Percentiles rank a stretch among this genome's conserved stretches.
Conservation (phyloP, 2,329 filamentous ascomycete species). For the Nannizzia gypsea region DNA sequence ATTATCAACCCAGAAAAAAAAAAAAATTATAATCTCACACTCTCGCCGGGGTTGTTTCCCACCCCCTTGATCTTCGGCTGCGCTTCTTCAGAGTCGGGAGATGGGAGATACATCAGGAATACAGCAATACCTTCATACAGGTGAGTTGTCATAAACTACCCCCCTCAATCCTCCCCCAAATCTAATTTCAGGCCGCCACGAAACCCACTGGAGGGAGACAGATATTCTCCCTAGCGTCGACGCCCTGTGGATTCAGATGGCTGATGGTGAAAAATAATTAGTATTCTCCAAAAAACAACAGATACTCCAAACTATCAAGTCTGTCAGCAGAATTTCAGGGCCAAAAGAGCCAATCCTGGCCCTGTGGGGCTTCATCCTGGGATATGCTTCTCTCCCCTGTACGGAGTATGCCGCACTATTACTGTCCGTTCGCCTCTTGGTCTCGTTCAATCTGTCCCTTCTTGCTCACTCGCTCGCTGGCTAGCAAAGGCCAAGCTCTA, state of each 20-base stretch:
- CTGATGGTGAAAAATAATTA: not conserved
- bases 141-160: conserved; percentile 3
- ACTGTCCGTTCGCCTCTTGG: conserved; percentile 1
- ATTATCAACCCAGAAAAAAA: not conserved
- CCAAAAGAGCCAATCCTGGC: not conserved
- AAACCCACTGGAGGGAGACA: conserved; percentile 4
- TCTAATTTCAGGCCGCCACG: conserved; percentile 4
- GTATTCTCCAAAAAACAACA: not conserved
- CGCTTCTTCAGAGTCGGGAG: not conserved
- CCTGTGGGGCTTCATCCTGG: not conserved
- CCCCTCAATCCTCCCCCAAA: not conserved
- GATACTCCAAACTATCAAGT: not conserved
- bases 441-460: not conserved
- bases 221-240: conserved; percentile 3
- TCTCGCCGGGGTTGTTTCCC: not conserved
- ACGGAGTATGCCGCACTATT: not conserved
- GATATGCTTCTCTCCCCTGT: conserved; percentile 4
- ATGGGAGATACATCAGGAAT: not conserved
- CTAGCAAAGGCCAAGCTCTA: not conserved
- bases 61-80: not conserved
- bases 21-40: not conserved
- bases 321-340: not conserved
- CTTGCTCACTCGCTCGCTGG: no score
- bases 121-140: not conserved
- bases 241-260: conserved; percentile 3